These are phyloP conservation scores for Erucastrum elatum DNA, from an alignment of 345 rosid genomes.

Conservation along the genomic window DNA sequence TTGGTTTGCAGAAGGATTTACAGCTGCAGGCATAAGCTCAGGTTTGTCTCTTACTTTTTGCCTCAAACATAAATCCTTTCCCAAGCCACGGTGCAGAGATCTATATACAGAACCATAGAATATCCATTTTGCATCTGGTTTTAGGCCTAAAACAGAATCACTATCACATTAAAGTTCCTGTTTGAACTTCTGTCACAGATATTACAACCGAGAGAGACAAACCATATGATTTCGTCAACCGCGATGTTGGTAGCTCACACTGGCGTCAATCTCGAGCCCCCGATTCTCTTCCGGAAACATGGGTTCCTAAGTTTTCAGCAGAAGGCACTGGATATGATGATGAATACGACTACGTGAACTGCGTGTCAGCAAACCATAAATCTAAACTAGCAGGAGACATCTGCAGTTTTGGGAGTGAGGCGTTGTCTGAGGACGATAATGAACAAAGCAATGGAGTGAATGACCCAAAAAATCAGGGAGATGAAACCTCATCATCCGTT, in stretches of 20 bases:
- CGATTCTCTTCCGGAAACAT: slow-evolving; percentile 37
- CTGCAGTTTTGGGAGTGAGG: slow-evolving; percentile 24
- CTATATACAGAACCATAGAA: neutral
- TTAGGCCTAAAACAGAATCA: slow-evolving; percentile 24
- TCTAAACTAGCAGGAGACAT: slow-evolving; percentile 39
- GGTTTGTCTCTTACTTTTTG: slow-evolving; percentile 29
- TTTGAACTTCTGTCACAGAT: slow-evolving; percentile 41
- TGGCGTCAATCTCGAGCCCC: slow-evolving; percentile 38
- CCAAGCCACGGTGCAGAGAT: slow-evolving; percentile 21
- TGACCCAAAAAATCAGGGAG: slow-evolving; percentile 36
- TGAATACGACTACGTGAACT: slow-evolving; percentile 28
- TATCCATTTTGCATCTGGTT: slow-evolving; percentile 1
- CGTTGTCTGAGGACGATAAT: slow-evolving; percentile 27
- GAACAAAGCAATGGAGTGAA: slow-evolving; percentile 34
- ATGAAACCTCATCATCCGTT: slow-evolving; percentile 46
- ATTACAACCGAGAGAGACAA: slow-evolving; percentile 36
- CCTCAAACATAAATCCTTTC: slow-evolving; percentile 26
- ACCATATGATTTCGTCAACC: slow-evolving; percentile 37
- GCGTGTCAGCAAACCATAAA: slow-evolving; percentile 27
- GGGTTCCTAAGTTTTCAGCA: slow-evolving; percentile 40
- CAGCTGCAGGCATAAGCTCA: slow-evolving; percentile 34
- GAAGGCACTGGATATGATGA: slow-evolving; percentile 42
- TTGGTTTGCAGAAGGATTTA: slow-evolving; percentile 47
- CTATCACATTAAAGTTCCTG: slow-evolving; percentile 21
- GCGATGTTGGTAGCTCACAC: slow-evolving; percentile 20